Base-by-base conservation (phyloP, 164 flowering plant genomes). In the Buxus sempervirens region DNA sequence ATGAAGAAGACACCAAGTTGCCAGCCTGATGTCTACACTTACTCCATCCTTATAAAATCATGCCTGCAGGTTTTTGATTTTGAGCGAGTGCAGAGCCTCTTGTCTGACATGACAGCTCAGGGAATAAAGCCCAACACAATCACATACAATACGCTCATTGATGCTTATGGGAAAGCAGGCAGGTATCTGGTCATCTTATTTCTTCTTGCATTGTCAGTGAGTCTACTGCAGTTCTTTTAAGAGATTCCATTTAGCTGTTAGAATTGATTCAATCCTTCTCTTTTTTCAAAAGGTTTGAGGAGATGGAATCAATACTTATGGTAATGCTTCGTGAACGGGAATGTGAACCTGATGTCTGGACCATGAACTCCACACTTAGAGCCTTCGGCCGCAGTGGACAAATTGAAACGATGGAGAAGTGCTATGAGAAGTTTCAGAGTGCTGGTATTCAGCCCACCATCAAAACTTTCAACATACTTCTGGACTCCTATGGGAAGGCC, bases 361-460 rank as follows among this genome's bases (percentile, higher is more conserved):
- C 99, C 61, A 87, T 96, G 98, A 96, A 96, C 79, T 86, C 97
- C 41, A 86, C 95, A 10, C 75, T 96, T 20, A 79, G 99, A 80
- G 98, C 99, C 62, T 96, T 92, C 74, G 98, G 99, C 23, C 65
- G 82, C 76, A 92, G 86, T 59, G 95, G 98, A 67, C 98, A 93
- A 72, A 86, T 96, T 49, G 93, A 89, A 75, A 87, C 82, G 60
- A 96, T 96, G 99, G 99, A 96, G 81, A 88, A 74, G 65, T 96
- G 98, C 75, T 96, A 90, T 48, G 98, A 89, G 59, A 92, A 93
- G 82, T 96, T 96, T 74, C 96, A 89, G 76, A 75, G 80, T 24
- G 85, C 97, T 19, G 98, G 99, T 48, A 87, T 96, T 54, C 77
- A 78, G 63, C 96, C 98, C 16, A 83, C 77, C 81, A 87, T 93